A percentile compares a stretch with the other conserved stretches of the same genome.
phyloP scores from a whole-genome alignment of 2,329 filamentous ascomycete genomes.

The Aspergillus neotritici region DNA sequence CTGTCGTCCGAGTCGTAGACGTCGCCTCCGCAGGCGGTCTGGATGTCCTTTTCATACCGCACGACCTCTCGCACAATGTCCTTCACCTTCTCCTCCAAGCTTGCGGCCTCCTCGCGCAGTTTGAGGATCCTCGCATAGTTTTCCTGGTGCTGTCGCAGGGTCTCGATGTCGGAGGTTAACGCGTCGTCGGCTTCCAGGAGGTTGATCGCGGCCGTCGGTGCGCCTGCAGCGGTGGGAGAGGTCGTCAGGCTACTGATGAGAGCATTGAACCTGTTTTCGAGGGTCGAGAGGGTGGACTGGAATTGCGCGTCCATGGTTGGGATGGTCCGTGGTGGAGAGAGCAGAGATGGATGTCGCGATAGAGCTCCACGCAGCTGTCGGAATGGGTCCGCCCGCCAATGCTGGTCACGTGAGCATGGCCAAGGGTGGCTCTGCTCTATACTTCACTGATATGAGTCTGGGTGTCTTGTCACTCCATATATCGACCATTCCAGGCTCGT shows the following conservation, averaged over 20 bases:
- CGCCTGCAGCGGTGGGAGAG: slow-evolving; percentile 40
- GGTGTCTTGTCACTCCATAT: too few species aligned
- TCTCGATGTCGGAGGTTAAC: slow-evolving; percentile 36
- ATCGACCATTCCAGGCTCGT: too few species aligned
- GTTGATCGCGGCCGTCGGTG: slow-evolving; percentile 36
- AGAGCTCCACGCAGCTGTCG: too few species aligned
- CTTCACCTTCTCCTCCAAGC: slow-evolving; percentile 38
- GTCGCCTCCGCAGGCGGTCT: slow-evolving; percentile 27
- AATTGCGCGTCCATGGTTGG: slow-evolving; percentile 37
- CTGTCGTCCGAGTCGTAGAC: slow-evolving; percentile 25
- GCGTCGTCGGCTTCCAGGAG: slow-evolving; percentile 40
- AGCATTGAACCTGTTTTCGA: slow-evolving; percentile 40
- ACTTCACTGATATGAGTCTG: too few species aligned
- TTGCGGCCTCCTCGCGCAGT: slow-evolving; percentile 37
- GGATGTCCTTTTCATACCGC: slow-evolving; percentile 37
- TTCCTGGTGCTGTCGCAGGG: slow-evolving; percentile 40
- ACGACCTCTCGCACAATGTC: slow-evolving; percentile 38
- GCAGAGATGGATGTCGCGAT: not conserved
- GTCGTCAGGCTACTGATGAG: slow-evolving; percentile 39
- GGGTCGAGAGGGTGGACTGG: slow-evolving; percentile 34
- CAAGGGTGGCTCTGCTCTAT: too few species aligned
- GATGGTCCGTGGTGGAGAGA: not conserved
- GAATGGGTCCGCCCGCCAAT: too few species aligned
- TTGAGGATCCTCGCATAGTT: slow-evolving; percentile 40
- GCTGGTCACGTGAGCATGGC: too few species aligned